phyloP scores from a whole-genome alignment of 2,329 filamentous ascomycete species.

The Pyrenochaeta sp. region DNA sequence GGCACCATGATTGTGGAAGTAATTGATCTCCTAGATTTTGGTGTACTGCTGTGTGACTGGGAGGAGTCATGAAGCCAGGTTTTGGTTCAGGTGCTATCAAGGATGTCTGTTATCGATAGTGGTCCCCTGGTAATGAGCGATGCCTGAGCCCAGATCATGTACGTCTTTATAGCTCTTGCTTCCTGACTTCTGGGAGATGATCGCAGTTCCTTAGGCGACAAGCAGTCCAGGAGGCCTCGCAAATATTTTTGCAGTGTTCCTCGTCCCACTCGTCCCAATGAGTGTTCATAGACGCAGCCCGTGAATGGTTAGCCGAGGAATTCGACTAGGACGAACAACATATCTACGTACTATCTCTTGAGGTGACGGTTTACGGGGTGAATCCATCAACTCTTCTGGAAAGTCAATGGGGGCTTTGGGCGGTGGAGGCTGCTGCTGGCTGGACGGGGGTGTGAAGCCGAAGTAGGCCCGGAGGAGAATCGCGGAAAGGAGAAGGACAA shows the following conservation, averaged over 20 bases:
- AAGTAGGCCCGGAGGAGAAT: constrained; percentile 12
- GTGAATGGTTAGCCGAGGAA: constrained; percentile 1
- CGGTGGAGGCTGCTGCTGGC: constrained; percentile 2
- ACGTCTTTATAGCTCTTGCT: constrained; percentile 15
- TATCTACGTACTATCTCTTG: constrained; percentile 13
- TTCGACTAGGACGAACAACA: neutral
- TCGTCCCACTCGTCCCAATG: constrained; percentile 22
- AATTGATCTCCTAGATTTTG: too few species aligned
- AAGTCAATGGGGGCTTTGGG: neutral
- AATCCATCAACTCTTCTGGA: neutral
- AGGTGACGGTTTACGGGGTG: constrained; percentile 9
- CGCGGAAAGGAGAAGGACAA: constrained; percentile 5
- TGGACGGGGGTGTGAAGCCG: constrained; percentile 5
- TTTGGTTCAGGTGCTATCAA: too few species aligned
- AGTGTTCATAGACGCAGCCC: constrained; percentile 25
- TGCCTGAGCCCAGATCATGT: too few species aligned
- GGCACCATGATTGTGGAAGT: too few species aligned
- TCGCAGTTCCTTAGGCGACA: constrained; percentile 19
- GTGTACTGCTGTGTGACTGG: too few species aligned
- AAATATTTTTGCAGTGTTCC: constrained; percentile 23
- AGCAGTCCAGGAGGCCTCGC: constrained; percentile 22
- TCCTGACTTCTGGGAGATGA: constrained; percentile 13
- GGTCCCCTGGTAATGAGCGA: too few species aligned
- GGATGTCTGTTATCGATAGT: neutral
- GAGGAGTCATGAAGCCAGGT: too few species aligned